Conservation (phyloP, 2,329 filamentous ascomycete genomes). For the Penicillium sp. region DNA sequence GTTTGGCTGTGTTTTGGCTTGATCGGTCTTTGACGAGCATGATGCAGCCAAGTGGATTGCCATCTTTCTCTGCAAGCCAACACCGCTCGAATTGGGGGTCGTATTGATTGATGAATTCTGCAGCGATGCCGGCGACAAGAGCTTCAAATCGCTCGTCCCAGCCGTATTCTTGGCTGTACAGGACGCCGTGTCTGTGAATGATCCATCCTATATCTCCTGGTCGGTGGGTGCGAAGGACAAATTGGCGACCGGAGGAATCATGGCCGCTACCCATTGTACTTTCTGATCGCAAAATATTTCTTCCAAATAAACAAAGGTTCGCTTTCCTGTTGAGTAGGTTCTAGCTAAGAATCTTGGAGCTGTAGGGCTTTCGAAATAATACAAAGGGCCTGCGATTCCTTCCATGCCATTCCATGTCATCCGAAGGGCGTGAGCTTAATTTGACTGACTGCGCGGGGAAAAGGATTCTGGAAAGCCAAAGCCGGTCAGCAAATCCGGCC, state of each 20-base stretch:
- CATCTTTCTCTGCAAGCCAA: slow-evolving; percentile 32
- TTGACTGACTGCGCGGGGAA: neutral
- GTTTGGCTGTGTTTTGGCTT: slow-evolving; percentile 23
- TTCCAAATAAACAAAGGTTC: neutral
- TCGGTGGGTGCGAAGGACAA: slow-evolving; percentile 26
- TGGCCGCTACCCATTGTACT: slow-evolving; percentile 4
- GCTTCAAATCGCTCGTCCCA: slow-evolving; percentile 28
- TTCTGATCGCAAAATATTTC: neutral
- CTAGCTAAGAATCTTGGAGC: neutral
- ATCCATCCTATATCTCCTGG: slow-evolving; percentile 33
- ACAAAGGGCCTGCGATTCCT: neutral
- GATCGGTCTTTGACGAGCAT: slow-evolving; percentile 31
- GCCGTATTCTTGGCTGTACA: slow-evolving; percentile 29
- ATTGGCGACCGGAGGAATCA: neutral
- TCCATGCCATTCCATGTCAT: slow-evolving; percentile 8
- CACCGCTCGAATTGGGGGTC: slow-evolving; percentile 29
- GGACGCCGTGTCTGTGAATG: slow-evolving; percentile 25
- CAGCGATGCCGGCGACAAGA: slow-evolving; percentile 23
- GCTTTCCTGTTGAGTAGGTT: neutral
- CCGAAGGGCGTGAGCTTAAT: slow-evolving; percentile 6
- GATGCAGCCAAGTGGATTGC: slow-evolving; percentile 27
- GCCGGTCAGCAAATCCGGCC: neutral
- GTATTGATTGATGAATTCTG: slow-evolving; percentile 29
- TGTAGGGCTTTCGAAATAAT: neutral
- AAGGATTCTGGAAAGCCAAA: neutral